These are phyloP conservation scores for Gentiana straminea DNA, from an alignment of 257 asterid genomes.

Conservation along the genomic window DNA sequence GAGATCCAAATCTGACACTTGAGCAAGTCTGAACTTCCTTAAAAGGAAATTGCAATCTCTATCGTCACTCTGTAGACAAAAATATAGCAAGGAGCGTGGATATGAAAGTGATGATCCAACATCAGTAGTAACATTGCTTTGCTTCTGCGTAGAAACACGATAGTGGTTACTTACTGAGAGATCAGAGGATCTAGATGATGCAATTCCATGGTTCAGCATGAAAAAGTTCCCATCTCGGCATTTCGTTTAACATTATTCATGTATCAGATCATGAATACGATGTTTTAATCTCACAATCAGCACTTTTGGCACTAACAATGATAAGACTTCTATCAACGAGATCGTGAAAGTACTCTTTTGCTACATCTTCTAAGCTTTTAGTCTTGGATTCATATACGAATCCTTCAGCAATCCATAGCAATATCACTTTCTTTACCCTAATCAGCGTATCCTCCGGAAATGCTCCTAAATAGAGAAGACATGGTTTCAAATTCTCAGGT, in stretches of 20 bases:
- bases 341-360: conserved; percentile 11
- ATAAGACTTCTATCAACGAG: neutral
- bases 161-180: neutral
- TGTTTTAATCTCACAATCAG: conserved; percentile 12
- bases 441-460: conserved; percentile 17
- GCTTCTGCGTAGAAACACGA: neutral
- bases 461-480: conserved; percentile 20
- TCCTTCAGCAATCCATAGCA: conserved; percentile 28
- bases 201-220: neutral
- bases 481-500: conserved; percentile 17
- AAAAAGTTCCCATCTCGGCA: neutral
- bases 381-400: conserved; percentile 15
- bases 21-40: neutral
- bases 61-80: too few species aligned
- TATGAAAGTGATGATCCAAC: too few species aligned
- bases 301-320: conserved; percentile 8
- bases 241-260: neutral
- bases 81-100: neutral
- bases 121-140: too few species aligned
- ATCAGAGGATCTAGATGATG: too few species aligned
- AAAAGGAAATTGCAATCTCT: neutral
- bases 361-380: conserved; percentile 16
- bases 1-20: neutral
- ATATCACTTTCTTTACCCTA: conserved; percentile 14
- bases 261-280: conserved; percentile 4